These are phyloP conservation scores for Piper longum DNA, from an alignment of 164 flowering plant species.

Conservation along the genomic window DNA sequence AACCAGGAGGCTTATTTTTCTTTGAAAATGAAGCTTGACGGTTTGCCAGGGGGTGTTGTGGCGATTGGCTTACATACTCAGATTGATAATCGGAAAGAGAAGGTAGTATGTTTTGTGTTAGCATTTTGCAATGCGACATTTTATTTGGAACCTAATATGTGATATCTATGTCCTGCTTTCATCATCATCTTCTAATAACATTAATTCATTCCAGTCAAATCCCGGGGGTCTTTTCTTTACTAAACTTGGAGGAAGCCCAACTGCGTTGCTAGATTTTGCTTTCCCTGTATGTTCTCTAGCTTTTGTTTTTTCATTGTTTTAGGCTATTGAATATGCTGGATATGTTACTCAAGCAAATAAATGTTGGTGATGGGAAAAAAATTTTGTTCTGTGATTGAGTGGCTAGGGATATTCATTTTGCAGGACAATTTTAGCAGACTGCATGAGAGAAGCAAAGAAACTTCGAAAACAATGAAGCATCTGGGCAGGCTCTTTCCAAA, in stretches of 20 bases:
- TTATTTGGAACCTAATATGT: neutral
- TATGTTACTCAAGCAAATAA: too few species aligned
- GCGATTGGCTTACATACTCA: conserved; percentile 73
- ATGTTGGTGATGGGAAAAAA: neutral
- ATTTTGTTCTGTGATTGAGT: neutral
- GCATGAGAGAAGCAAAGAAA: conserved; percentile 71
- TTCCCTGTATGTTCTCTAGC: conserved; percentile 44
- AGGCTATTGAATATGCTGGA: neutral
- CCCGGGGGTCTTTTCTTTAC: conserved; percentile 80
- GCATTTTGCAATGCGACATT: neutral
- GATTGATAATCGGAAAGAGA: conserved; percentile 68
- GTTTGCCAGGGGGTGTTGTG: conserved; percentile 56
- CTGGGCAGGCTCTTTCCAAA: conserved; percentile 72
- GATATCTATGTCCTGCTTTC: too few species aligned
- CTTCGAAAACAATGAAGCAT: conserved; percentile 56
- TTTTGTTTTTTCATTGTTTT: too few species aligned
- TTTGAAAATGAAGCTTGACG: conserved; percentile 51
- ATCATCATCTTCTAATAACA: neutral
- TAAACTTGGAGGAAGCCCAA: conserved; percentile 71
- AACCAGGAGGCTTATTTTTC: conserved; percentile 38
- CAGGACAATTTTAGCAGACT: conserved; percentile 67
- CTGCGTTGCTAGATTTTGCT: conserved; percentile 72
- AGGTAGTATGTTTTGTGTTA: conserved; percentile 26
- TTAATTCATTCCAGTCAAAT: conserved; percentile 42
- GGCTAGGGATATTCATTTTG: conserved; percentile 5